Evolutionary conservation across 805 yeast genomes (phyloP), one percentile per base, ranked within the genome.

Genomic region (Phaffomyces antillensis): DNA sequence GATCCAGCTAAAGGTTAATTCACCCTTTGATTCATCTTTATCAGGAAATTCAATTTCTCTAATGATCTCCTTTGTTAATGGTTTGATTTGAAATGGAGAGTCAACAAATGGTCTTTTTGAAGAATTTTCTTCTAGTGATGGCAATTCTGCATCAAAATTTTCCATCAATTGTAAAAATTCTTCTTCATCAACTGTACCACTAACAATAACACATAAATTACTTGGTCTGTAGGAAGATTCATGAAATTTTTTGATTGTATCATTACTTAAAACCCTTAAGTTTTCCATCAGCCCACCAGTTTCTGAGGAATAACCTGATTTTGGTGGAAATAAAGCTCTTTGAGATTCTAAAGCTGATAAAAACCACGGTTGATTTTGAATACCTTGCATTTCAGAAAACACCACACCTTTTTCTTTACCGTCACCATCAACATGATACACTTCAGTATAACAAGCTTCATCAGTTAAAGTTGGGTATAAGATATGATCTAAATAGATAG

Each of bases 351-450:
- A 67, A 52, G 72, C 76, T 3, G 83, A 60, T 12, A 82, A 66
- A 51, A 83, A 84, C 77, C 81, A 81, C 15, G 90, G 75, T 50
- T 83, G 86, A 55, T 78, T 78, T 62, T 89, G 96, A 45, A 85
- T 81, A 25, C 89, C 97, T 59, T 87, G 96, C 98, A 93, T 93
- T 66, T 93, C 99, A 43, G 95, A 83, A 61, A 85, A 93, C 4
- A 93, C 98, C 28, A 93, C 99, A 54, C 99, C 99, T 61, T 88
- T 88, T 54, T 93, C 99, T 52, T 83, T 79, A 30, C 86, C 96
- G 9, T 78, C 74, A 2, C 95, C 96, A 61, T 93, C 98, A 39
- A 93, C 77, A 61, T 93, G 98, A 61, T 87, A 87, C 9, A 93
- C 98, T 61, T 93, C 99, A 1, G 99, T 93, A 43, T 83, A 68